Percentiles rank a stretch among this genome's conserved stretches.
Conservation (phyloP, 495 filamentous ascomycete genomes). For the Neurospora tetraspora region DNA sequence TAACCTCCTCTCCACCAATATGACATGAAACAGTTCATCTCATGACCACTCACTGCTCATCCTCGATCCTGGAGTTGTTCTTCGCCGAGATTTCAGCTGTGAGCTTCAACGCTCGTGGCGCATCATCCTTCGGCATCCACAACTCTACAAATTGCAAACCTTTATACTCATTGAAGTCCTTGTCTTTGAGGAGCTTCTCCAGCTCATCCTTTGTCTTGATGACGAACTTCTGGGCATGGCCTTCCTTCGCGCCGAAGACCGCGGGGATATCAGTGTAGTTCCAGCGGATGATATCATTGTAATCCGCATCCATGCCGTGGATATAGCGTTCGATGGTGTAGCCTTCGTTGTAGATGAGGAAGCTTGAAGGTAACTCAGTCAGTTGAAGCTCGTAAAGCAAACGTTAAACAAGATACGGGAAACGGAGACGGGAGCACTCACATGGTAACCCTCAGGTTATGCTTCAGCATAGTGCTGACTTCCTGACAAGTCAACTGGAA, state of each 20-base stretch:
- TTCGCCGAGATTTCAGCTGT: constrained; percentile 60
- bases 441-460: constrained; percentile 70
- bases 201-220: constrained; percentile 64
- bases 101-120: constrained; percentile 59
- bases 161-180: constrained; percentile 47
- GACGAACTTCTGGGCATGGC: constrained; percentile 52
- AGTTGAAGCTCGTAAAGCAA: neutral
- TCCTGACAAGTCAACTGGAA: constrained; percentile 81
- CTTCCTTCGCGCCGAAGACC: constrained; percentile 53
- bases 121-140: constrained; percentile 76
- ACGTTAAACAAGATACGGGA: neutral
- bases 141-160: constrained; percentile 67
- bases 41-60: neutral
- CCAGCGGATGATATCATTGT: constrained; percentile 77
- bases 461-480: constrained; percentile 74
- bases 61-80: constrained; percentile 33
- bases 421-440: constrained; percentile 29
- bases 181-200: constrained; percentile 53
- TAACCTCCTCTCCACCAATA: neutral
- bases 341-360: constrained; percentile 67
- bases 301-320: constrained; percentile 63
- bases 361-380: constrained; percentile 30
- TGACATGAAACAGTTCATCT: neutral
- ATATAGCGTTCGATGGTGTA: constrained; percentile 70
- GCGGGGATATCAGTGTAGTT: constrained; percentile 55